A percentile compares a stretch with the other conserved stretches of the same genome.
phyloP scores from a whole-genome alignment of 306 rosid genomes.

The Trifolium dubium region DNA sequence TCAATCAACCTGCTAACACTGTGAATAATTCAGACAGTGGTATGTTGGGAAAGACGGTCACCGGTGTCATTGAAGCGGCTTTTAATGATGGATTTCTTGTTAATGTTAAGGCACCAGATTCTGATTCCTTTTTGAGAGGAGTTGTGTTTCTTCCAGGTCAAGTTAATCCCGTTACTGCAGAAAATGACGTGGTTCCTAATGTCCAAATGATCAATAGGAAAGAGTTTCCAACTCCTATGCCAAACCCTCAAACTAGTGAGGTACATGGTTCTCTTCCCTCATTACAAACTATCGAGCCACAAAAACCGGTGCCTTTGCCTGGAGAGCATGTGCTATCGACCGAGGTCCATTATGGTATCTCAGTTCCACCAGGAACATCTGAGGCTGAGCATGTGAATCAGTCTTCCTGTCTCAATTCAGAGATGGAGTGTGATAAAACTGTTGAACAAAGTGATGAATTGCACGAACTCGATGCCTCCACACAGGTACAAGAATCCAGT shows the following conservation, averaged over 20 bases:
- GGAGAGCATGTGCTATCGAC: constrained; percentile 36
- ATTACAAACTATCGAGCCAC: constrained; percentile 44
- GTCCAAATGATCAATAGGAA: constrained; percentile 55
- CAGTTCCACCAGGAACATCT: constrained; percentile 33
- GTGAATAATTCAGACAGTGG: constrained; percentile 35
- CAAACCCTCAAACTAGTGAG: constrained; percentile 39
- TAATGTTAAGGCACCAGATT: constrained; percentile 50
- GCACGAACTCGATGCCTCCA: constrained; percentile 39
- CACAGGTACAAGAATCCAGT: constrained; percentile 43
- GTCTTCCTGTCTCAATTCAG: constrained; percentile 25
- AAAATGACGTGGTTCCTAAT: constrained; percentile 66
- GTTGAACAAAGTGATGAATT: constrained; percentile 40
- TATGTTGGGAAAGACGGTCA: constrained; percentile 63
- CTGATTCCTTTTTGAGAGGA: constrained; percentile 58
- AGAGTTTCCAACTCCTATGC: constrained; percentile 49
- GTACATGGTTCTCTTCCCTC: constrained; percentile 36
- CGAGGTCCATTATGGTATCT: background rate
- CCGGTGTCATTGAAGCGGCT: constrained; percentile 66
- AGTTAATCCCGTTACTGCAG: constrained; percentile 54
- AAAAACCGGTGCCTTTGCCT: constrained; percentile 33
- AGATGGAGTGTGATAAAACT: constrained; percentile 21
- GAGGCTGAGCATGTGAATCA: constrained; percentile 39
- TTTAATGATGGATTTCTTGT: constrained; percentile 68
- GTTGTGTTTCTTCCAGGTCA: constrained; percentile 55
- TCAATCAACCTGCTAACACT: constrained; percentile 35